Percentiles rank a stretch among this genome's conserved stretches.
Conservation (phyloP, 2,329 filamentous ascomycete genomes). For the Magnaporthales sp. region DNA sequence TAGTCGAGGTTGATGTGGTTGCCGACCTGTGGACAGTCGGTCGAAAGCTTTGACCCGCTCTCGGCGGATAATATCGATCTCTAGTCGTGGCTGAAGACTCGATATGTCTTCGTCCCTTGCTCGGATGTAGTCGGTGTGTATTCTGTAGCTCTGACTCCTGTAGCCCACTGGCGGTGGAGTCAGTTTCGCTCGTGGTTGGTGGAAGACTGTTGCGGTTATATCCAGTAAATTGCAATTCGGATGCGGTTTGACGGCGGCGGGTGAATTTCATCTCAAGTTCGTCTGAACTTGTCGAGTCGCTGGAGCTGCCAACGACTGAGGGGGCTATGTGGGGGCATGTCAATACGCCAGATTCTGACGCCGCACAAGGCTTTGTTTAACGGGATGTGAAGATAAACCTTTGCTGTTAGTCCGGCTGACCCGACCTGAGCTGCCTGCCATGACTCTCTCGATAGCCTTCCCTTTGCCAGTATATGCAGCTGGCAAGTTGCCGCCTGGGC, state of each 20-base stretch:
- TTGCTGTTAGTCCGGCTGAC: constrained; percentile 29
- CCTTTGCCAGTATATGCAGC: constrained; percentile 26
- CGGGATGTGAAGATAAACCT: constrained; percentile 18
- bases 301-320: constrained; percentile 26
- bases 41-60: not conserved
- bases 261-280: constrained; percentile 28
- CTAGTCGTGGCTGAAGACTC: constrained; percentile 1
- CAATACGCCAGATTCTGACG: constrained; percentile 4
- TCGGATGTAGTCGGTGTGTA: not conserved
- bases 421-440: constrained; percentile 19
- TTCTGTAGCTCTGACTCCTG: not conserved
- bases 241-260: not conserved
- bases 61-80: not conserved
- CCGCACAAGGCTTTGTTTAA: constrained; percentile 1
- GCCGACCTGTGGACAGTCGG: not conserved
- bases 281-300: constrained; percentile 29
- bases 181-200: constrained; percentile 1
- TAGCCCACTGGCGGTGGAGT: not conserved
- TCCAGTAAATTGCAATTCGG: not conserved
- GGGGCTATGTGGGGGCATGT: constrained; percentile 9
- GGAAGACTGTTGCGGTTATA: constrained; percentile 6
- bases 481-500: constrained; percentile 8
- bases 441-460: constrained; percentile 28
- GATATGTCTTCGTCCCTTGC: not conserved
- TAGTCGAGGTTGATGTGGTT: not conserved